Percentiles rank a stretch among this genome's conserved stretches.
Evolutionary conservation across 2,329 filamentous ascomycete species (phyloP).

Genomic region (Penicillium digitatum): DNA sequence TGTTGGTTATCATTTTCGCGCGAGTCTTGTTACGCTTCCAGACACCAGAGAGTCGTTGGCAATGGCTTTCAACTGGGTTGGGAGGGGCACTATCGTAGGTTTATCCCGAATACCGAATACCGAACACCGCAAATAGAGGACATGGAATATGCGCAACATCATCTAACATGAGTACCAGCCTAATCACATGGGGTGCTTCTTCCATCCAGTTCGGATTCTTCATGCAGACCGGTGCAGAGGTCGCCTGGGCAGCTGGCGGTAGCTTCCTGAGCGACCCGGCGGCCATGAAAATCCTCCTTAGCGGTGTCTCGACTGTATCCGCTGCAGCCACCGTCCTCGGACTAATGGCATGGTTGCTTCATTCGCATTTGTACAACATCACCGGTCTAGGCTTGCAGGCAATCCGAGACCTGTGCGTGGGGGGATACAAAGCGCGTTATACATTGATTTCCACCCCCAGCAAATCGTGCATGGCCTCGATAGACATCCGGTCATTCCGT

Average conservation of each 20-base stretch:
- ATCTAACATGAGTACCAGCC: slow-evolving; percentile 16
- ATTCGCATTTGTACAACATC: slow-evolving; percentile 29
- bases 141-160: background rate
- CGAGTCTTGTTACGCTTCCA: slow-evolving; percentile 29
- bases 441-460: slow-evolving; percentile 18
- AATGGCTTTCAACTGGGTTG: slow-evolving; percentile 24
- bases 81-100: slow-evolving; percentile 32
- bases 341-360: slow-evolving; percentile 27
- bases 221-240: slow-evolving; percentile 40
- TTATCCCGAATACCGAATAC: background rate
- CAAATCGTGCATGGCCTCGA: slow-evolving; percentile 18
- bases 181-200: slow-evolving; percentile 32
- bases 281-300: slow-evolving; percentile 38
- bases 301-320: slow-evolving; percentile 31
- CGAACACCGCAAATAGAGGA: background rate
- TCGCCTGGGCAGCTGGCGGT: slow-evolving; percentile 37
- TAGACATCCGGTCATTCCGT: slow-evolving; percentile 21
- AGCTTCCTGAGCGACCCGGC: slow-evolving; percentile 37
- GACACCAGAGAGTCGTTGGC: slow-evolving; percentile 17
- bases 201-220: slow-evolving; percentile 40
- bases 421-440: slow-evolving; percentile 17
- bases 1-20: slow-evolving; percentile 30
- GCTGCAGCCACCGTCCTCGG: slow-evolving; percentile 26
- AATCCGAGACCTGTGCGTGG: slow-evolving; percentile 16
- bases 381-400: slow-evolving; percentile 23